Conservation (phyloP, 768 basidiomycete species). For the Hygrophorus pudorinus region DNA sequence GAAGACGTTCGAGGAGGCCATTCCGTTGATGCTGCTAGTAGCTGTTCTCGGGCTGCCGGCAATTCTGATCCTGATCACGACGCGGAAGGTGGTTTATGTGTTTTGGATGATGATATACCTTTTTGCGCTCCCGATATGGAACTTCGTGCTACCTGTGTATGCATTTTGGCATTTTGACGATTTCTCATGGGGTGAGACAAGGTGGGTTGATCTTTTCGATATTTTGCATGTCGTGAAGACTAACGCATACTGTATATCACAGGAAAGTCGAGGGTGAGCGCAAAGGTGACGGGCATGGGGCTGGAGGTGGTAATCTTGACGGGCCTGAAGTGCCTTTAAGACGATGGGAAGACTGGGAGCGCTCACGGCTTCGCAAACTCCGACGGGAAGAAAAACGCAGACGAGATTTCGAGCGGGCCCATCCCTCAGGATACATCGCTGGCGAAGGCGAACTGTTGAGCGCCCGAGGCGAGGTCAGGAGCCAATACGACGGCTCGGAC, state of each 20-base stretch:
- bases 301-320: slow-evolving; percentile 40
- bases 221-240: background rate
- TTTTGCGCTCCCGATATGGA: slow-evolving; percentile 90
- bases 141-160: slow-evolving; percentile 87
- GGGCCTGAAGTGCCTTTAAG: slow-evolving; percentile 74
- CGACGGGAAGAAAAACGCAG: slow-evolving; percentile 78
- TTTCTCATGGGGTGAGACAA: slow-evolving; percentile 98
- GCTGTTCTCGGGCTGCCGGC: slow-evolving; percentile 93
- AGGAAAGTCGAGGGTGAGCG: slow-evolving; percentile 94
- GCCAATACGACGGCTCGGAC: slow-evolving; percentile 73
- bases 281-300: slow-evolving; percentile 71
- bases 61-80: slow-evolving; percentile 87
- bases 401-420: slow-evolving; percentile 70
- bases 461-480: slow-evolving; percentile 43
- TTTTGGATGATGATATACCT: slow-evolving; percentile 99
- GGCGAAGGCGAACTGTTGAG: slow-evolving; percentile 57
- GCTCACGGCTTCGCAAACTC: slow-evolving; percentile 84
- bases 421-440: slow-evolving; percentile 56
- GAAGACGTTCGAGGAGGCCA: slow-evolving; percentile 79
- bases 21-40: slow-evolving; percentile 81
- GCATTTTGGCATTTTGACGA: slow-evolving; percentile 99
- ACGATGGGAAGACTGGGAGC: slow-evolving; percentile 99
- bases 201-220: slow-evolving; percentile 37
- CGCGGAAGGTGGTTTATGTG: slow-evolving; percentile 89
- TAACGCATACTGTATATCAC: slow-evolving; percentile 13